These are phyloP conservation scores for Trametes cingulata DNA, from an alignment of 768 basidiomycete species.

Conservation along the genomic window DNA sequence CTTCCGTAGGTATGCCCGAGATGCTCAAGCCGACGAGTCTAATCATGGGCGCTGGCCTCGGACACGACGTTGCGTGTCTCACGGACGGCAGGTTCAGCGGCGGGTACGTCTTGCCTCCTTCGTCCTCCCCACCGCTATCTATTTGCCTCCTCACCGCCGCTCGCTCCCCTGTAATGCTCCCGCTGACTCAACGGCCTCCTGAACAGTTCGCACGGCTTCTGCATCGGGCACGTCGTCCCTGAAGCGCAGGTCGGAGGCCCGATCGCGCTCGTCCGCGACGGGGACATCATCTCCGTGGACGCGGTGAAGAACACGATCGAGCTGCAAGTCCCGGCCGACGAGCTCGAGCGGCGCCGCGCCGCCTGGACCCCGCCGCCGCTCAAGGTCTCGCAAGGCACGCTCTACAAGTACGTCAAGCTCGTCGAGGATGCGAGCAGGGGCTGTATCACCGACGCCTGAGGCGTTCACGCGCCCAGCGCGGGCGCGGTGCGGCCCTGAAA, in stretches of 20 bases:
- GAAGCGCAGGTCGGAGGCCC: slow-evolving; percentile 95
- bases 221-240: slow-evolving; percentile 95
- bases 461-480: not conserved
- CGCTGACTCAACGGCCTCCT: not conserved
- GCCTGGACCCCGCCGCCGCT: slow-evolving; percentile 85
- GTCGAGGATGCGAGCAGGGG: slow-evolving; percentile 92
- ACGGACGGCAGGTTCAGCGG: slow-evolving; percentile 99
- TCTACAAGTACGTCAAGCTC: slow-evolving; percentile 86
- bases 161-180: slow-evolving; percentile 11
- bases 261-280: slow-evolving; percentile 87
- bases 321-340: slow-evolving; percentile 73
- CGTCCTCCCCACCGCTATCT: slow-evolving; percentile 1
- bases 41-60: slow-evolving; percentile 98
- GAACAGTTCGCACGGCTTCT: slow-evolving; percentile 90
- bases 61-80: slow-evolving; percentile 92
- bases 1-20: slow-evolving; percentile 87
- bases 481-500: not conserved
- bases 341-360: slow-evolving; percentile 69
- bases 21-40: slow-evolving; percentile 98
- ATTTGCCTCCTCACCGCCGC: slow-evolving; percentile 11
- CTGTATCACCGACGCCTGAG: slow-evolving; percentile 84
- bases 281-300: slow-evolving; percentile 85
- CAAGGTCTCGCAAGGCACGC: slow-evolving; percentile 77
- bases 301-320: slow-evolving; percentile 85
- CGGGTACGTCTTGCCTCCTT: slow-evolving; percentile 59